Base-by-base conservation (phyloP, 495 filamentous ascomycete species). In the Trichoderma reesei region DNA sequence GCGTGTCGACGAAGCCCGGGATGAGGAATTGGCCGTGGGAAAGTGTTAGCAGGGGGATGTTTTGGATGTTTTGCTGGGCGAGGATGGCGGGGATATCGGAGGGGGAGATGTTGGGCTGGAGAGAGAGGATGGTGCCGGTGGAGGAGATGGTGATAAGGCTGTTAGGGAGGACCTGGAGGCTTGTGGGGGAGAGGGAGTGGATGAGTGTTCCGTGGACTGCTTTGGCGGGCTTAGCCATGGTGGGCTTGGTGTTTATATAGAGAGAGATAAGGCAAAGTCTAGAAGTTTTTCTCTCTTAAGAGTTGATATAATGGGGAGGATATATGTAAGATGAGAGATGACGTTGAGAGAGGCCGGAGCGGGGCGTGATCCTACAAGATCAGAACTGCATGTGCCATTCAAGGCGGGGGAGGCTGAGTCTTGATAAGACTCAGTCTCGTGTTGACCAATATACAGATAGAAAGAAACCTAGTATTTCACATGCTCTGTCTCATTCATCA, bases 1-100 rank as follows among this genome's bases (percentile, higher is more conserved):
- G 85, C 11, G 84, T 86, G 72, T 87, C 84, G 31, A 86, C 73
- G 70, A 87, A 85, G 11, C 84, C 85, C 0, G 85, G 85, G 60
- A 83, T 79, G 13, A 87, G 67, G 70, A 86, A 84, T 41, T 84
- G 69, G n/a, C 78, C 77, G 1, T 78, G 74, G 0, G 63, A 63
- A 13, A 87, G 78, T 20, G 39, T 72, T 66, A 62, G 73, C 77
- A 59, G 80, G n/a, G 13, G 36, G 7, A 31, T 41, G 3, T 38
- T 9, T 8, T 41, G 36, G 34, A 61, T 38, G 4, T 18, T 13
- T 10, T 46, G 54, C 75, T 14, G 9, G 48, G 60, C 65, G 16
- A 63, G 51, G 64, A 61, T 63, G 64, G 56, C 60, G 59, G 7
- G 9, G 13, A 42, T 67, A 8, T 69, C 56, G 38, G 70, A 68